These are phyloP conservation scores for Kazachstania bromeliacearum DNA, from an alignment of 805 yeast genomes.

Conservation along the genomic window DNA sequence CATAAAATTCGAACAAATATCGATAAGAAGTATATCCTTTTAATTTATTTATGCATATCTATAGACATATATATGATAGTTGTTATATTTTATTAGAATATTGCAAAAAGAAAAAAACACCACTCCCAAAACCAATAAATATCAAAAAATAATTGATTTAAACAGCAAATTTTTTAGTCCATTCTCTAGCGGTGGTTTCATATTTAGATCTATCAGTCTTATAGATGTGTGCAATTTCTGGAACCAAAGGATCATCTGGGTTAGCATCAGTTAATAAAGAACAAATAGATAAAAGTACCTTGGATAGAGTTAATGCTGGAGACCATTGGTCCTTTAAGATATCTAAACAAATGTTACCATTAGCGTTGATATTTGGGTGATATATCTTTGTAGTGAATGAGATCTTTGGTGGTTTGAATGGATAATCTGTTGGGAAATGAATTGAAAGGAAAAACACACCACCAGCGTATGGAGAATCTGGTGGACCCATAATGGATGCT, in stretches of 20 bases:
- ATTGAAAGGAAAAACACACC: slow-evolving; percentile 94
- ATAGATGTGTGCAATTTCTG: slow-evolving; percentile 94
- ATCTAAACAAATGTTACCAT: slow-evolving; percentile 94
- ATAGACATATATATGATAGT: background rate
- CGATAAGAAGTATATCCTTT: background rate
- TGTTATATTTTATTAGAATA: background rate
- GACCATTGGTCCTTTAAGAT: slow-evolving; percentile 98
- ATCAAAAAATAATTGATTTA: slow-evolving; percentile 23
- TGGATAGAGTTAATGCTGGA: slow-evolving; percentile 93
- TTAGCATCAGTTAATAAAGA: slow-evolving; percentile 95
- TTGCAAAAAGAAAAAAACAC: background rate
- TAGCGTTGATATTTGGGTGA: slow-evolving; percentile 94
- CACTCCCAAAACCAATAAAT: background rate
- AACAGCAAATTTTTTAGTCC: slow-evolving; percentile 98
- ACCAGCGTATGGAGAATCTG: slow-evolving; percentile 82
- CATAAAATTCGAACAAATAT: too few species aligned
- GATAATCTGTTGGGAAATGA: slow-evolving; percentile 98
- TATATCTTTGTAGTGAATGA: slow-evolving; percentile 90
- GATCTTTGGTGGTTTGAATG: slow-evolving; percentile 96
- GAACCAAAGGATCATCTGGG: slow-evolving; percentile 98
- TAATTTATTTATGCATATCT: background rate
- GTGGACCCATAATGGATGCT: slow-evolving; percentile 98
- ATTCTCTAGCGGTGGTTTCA: slow-evolving; percentile 94
- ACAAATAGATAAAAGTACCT: slow-evolving; percentile 88
- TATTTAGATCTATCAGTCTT: slow-evolving; percentile 89